Conservation (phyloP, 139 green algal genomes). For the Auxenochlorella pyrenoidosa region DNA sequence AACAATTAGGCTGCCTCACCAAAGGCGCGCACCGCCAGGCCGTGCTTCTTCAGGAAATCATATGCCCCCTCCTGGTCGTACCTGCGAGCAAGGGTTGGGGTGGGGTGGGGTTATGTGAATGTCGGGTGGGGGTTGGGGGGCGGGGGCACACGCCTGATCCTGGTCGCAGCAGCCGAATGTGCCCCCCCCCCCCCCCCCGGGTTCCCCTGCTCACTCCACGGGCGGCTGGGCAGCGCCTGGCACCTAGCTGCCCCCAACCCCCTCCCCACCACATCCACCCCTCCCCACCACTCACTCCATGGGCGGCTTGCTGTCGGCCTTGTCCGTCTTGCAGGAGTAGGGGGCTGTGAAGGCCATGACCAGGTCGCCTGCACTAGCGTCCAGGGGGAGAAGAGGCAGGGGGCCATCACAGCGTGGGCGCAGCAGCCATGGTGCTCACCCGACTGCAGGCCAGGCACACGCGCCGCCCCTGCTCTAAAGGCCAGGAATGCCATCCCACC, state of each 20-base stretch:
- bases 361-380: constrained; percentile 77
- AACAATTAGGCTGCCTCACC: constrained; percentile 52
- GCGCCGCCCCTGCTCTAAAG: too few relatives aligned
- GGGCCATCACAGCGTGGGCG: neutral
- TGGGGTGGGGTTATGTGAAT: too few relatives aligned
- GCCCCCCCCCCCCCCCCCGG: too few relatives aligned
- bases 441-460: too few relatives aligned
- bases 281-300: constrained; percentile 38
- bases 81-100: neutral
- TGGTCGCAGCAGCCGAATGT: too few relatives aligned
- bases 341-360: constrained; percentile 95
- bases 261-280: too few relatives aligned
- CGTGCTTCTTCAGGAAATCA: constrained; percentile 88
- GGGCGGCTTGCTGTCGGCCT: constrained; percentile 14
- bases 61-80: constrained; percentile 71
- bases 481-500: too few relatives aligned
- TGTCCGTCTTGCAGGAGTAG: constrained; percentile 66
- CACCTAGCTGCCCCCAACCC: too few relatives aligned
- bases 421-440: too few relatives aligned
- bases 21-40: constrained; percentile 89
- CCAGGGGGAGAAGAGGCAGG: neutral
- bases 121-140: too few relatives aligned
- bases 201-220: too few relatives aligned
- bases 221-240: neutral
- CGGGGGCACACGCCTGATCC: too few relatives aligned